Evolutionary conservation across 108 stramenopile species (phyloP).

Genomic region (Chaetoceros muelleri): DNA sequence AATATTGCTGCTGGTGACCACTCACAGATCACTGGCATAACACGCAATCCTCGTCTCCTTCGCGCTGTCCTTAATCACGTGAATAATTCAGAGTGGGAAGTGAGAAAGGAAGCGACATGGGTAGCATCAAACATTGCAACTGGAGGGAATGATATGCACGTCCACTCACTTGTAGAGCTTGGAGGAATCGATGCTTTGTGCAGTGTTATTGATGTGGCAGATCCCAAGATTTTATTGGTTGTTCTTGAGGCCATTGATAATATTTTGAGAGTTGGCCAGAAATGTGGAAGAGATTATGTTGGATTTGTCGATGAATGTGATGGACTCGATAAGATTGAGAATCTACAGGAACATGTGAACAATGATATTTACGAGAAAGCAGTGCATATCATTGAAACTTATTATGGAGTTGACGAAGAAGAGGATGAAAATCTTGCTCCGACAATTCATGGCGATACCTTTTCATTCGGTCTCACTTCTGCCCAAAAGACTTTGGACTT

Average conservation of each 20-base stretch:
- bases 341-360: conserved; percentile 73
- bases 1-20: conserved; percentile 90
- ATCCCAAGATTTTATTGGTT: conserved; percentile 44
- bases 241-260: conserved; percentile 66
- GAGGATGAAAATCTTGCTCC: conserved; percentile 73
- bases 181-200: conserved; percentile 63
- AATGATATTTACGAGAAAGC: conserved; percentile 67
- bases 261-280: conserved; percentile 39
- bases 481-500: too few relatives aligned
- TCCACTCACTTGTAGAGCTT: conserved; percentile 43
- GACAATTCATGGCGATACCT: conserved; percentile 22
- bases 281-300: conserved; percentile 17
- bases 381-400: conserved; percentile 66
- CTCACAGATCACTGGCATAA: conserved; percentile 48
- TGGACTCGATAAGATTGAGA: conserved; percentile 71
- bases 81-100: conserved; percentile 64
- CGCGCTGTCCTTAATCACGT: conserved; percentile 35
- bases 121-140: conserved; percentile 70
- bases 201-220: conserved; percentile 40
- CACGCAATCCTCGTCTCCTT: conserved; percentile 28
- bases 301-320: conserved; percentile 53
- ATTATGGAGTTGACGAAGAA: conserved; percentile 52
- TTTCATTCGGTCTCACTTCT: conserved; percentile 62
- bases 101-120: conserved; percentile 88
- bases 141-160: conserved; percentile 35